Conservation (phyloP, 768 basidiomycete species). For the Cystofilobasidium capitatum region DNA sequence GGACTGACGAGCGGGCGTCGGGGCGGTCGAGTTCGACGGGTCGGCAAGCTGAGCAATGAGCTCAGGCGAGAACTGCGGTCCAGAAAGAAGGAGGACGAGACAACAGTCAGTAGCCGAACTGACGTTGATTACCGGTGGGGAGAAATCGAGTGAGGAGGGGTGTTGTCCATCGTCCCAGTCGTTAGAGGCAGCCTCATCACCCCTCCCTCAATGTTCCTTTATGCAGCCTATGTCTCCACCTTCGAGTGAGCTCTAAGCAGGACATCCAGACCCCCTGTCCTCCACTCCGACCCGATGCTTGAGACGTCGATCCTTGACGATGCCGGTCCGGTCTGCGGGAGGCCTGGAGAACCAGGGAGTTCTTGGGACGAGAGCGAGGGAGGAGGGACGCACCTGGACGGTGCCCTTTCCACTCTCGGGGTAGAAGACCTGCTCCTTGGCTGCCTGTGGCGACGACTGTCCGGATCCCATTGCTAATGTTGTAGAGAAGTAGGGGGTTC, state of each 20-base stretch:
- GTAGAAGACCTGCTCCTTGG: conserved; percentile 18
- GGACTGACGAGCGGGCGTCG: conserved; percentile 19
- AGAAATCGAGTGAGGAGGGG: neutral
- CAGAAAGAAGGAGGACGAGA: neutral
- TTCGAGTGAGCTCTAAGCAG: neutral
- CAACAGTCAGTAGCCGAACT: neutral
- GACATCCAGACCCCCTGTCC: neutral
- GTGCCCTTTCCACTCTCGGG: conserved; percentile 21
- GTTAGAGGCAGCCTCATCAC: too few species aligned
- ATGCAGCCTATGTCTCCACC: too few species aligned
- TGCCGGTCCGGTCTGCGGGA: neutral
- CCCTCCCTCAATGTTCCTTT: too few species aligned
- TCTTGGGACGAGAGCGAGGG: neutral
- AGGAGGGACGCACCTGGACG: conserved; percentile 33
- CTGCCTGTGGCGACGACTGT: conserved; percentile 6
- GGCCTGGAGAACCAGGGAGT: neutral
- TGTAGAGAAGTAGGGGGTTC: neutral
- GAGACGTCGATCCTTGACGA: too few species aligned
- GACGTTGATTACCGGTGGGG: neutral
- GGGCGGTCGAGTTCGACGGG: conserved; percentile 28
- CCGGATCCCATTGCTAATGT: conserved; percentile 12
- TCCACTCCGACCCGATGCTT: too few species aligned
- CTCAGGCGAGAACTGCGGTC: conserved; percentile 37
- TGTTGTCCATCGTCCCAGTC: too few species aligned
- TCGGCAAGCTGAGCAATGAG: conserved; percentile 37